Conservation (phyloP, 2,329 filamentous ascomycete genomes). For the Aspergillus hiratsukae region DNA sequence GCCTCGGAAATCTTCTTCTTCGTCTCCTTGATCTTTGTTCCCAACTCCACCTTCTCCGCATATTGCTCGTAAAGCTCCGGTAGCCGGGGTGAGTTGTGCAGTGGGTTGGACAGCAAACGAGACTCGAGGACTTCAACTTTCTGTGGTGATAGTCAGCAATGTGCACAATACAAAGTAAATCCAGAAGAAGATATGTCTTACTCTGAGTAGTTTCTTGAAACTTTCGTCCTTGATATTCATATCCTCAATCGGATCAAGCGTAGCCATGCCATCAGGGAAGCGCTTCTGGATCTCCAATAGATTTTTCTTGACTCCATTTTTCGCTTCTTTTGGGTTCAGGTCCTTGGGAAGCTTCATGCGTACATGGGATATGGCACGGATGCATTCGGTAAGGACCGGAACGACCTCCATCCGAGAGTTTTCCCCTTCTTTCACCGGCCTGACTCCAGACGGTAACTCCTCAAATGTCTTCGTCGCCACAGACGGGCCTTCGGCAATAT, state of each 20-base stretch:
- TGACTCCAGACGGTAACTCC: slow-evolving; percentile 61
- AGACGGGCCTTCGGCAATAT: slow-evolving; percentile 51
- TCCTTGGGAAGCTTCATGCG: slow-evolving; percentile 80
- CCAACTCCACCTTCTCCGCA: slow-evolving; percentile 69
- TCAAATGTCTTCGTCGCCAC: slow-evolving; percentile 55
- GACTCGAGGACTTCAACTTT: slow-evolving; percentile 98
- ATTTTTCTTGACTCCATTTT: slow-evolving; percentile 62
- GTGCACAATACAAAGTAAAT: neutral
- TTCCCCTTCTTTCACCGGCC: slow-evolving; percentile 58
- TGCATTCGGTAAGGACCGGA: slow-evolving; percentile 77
- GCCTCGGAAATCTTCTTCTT: slow-evolving; percentile 85
- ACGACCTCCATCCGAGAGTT: slow-evolving; percentile 74
- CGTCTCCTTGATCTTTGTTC: slow-evolving; percentile 75
- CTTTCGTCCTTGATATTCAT: slow-evolving; percentile 91
- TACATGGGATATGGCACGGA: slow-evolving; percentile 79
- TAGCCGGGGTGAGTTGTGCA: slow-evolving; percentile 84
- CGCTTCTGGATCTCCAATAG: slow-evolving; percentile 76
- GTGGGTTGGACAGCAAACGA: slow-evolving; percentile 77
- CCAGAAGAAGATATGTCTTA: slow-evolving; percentile 29
- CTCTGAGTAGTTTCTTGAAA: slow-evolving; percentile 81
- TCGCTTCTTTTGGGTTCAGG: slow-evolving; percentile 62
- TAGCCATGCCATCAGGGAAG: slow-evolving; percentile 86
- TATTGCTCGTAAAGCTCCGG: slow-evolving; percentile 85
- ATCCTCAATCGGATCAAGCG: slow-evolving; percentile 89
- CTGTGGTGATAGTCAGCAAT: slow-evolving; percentile 38